A percentile compares a stretch with the other conserved stretches of the same genome.
These are phyloP conservation scores for Pleurotus cornucopiae DNA, from an alignment of 768 basidiomycete genomes.

Conservation along the genomic window DNA sequence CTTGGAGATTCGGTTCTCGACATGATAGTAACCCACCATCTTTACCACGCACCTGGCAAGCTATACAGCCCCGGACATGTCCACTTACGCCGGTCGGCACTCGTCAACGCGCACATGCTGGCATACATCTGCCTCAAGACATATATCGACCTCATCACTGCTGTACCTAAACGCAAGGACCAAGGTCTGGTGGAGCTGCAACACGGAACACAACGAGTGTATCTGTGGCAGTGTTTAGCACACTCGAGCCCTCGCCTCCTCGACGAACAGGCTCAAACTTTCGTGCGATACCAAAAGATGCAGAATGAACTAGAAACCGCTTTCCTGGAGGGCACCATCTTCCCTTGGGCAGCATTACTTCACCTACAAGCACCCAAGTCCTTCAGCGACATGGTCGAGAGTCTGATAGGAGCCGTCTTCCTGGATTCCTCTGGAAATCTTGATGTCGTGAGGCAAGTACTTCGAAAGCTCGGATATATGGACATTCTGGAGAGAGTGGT, in stretches of 20 bases:
- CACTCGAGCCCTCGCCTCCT: constrained; percentile 61
- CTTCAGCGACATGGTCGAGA: constrained; percentile 77
- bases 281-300: constrained; percentile 43
- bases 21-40: constrained; percentile 66
- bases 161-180: constrained; percentile 42
- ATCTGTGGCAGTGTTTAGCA: constrained; percentile 66
- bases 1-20: constrained; percentile 74
- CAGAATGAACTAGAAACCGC: constrained; percentile 45
- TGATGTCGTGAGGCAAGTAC: constrained; percentile 40
- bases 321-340: constrained; percentile 38
- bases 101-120: constrained; percentile 75
- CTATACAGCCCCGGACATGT: constrained; percentile 69
- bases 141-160: constrained; percentile 34
- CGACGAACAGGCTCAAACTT: constrained; percentile 58
- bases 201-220: constrained; percentile 39
- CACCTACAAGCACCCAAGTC: constrained; percentile 77
- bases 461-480: constrained; percentile 54
- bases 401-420: constrained; percentile 70
- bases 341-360: constrained; percentile 73
- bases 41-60: constrained; percentile 64
- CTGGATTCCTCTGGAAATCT: constrained; percentile 62
- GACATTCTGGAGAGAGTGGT: constrained; percentile 62
- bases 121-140: constrained; percentile 60
- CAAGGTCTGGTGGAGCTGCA: constrained; percentile 27
- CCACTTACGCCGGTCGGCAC: constrained; percentile 59